Base-by-base conservation (phyloP, 345 rosid genomes). In the Anastatica hierochuntica region DNA sequence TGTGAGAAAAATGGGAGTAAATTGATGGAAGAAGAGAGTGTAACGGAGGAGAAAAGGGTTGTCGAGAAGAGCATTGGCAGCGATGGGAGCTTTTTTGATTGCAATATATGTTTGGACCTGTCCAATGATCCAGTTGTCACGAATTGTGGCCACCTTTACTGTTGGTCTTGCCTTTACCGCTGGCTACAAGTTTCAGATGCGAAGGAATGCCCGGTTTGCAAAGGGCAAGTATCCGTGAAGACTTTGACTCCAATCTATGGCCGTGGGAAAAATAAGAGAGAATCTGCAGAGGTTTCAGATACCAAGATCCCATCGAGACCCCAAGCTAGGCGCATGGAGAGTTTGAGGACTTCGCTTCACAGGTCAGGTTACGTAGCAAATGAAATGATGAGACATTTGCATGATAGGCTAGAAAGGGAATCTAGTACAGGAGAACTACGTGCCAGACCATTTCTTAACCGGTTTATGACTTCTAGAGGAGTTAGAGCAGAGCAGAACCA, bases 181-280 rank as follows among this genome's bases (percentile, higher is more conserved):
- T 83, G 89, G 96, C 72, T 87, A 35, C 80, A 90, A 41, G 44
- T 68, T 16, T 78, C 90, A 3, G 88, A 82, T 64, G 83, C 87
- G 3, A 90, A 87, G 51, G 98, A 87, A 76, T 90, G 97, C 33
- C 97, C 96, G 0, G 84, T 86, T 19, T 90, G 97, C 77, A 90
- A 86, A 64, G 97, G 89, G 13, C 89, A 90, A 64, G 84, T 82
- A 14, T 72, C 87, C 0, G 38, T 26, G 27, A 82, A 82, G 64
- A 84, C 76, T 61, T 72, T 90, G 47, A 87, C 80, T 37, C 98
- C 98, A 3, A 84, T 90, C 64, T 87, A 82, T 62, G 96, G 98
- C 15, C 80, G 89, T 45, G 96, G 84, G 31, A 75, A 65, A 31
- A 63, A 56, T 10, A 64, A 63, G 24, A 77, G 62, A 34, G 75